Evolutionary conservation across 2,329 filamentous ascomycete species (phyloP).

Genomic region (Xylaria sp.): DNA sequence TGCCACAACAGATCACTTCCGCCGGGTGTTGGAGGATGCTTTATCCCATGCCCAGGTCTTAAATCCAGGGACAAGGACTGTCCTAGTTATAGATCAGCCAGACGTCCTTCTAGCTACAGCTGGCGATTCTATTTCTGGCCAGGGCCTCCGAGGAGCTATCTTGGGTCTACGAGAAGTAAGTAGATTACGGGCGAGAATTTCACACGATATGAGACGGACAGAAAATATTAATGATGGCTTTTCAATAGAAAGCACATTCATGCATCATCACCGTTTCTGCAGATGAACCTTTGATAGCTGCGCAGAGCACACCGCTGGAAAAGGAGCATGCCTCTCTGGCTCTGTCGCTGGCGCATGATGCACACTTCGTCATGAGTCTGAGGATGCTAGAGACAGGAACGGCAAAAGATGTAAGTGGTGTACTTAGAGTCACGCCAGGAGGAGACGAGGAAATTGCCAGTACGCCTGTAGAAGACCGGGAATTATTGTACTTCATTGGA

Average conservation of each 20-base stretch:
- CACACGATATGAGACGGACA: slow-evolving; percentile 5
- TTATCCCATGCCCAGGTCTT: slow-evolving; percentile 43
- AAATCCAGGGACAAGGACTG: slow-evolving; percentile 45
- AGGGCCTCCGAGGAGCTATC: slow-evolving; percentile 61
- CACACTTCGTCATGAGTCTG: slow-evolving; percentile 72
- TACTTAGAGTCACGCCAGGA: slow-evolving; percentile 75
- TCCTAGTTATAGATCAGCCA: slow-evolving; percentile 70
- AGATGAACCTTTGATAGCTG: slow-evolving; percentile 72
- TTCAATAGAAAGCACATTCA: slow-evolving; percentile 63
- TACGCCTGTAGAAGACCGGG: slow-evolving; percentile 59
- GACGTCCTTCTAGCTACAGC: slow-evolving; percentile 69
- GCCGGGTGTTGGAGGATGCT: slow-evolving; percentile 47
- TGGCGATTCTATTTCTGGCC: slow-evolving; percentile 50
- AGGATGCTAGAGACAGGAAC: slow-evolving; percentile 83
- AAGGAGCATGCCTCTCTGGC: slow-evolving; percentile 73
- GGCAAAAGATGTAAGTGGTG: slow-evolving; percentile 90
- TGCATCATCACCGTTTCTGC: slow-evolving; percentile 73
- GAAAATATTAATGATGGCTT: slow-evolving; percentile 32
- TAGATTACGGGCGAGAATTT: slow-evolving; percentile 25
- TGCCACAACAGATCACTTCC: slow-evolving; percentile 45
- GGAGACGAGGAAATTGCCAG: slow-evolving; percentile 40
- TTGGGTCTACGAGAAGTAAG: slow-evolving; percentile 68
- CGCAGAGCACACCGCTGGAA: slow-evolving; percentile 69
- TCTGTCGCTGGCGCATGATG: slow-evolving; percentile 75
- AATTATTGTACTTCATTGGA: slow-evolving; percentile 81